These are phyloP conservation scores for Pichia sp. DNA, from an alignment of 1,139 yeast species.

Conservation along the genomic window DNA sequence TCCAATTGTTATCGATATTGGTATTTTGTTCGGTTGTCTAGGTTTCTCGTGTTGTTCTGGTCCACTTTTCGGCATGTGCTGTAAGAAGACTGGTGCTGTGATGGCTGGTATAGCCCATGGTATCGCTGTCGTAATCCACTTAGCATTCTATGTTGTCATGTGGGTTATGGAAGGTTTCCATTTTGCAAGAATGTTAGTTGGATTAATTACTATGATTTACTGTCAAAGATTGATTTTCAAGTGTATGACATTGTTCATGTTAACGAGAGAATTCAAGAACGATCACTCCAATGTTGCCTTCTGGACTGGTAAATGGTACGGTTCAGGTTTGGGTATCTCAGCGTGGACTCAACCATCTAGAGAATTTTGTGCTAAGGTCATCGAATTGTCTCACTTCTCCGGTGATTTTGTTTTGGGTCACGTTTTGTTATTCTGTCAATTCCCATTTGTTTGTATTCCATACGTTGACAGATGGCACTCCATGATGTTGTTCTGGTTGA, in stretches of 20 bases:
- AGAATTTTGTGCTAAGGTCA: constrained; percentile 90
- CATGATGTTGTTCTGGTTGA: constrained; percentile 97
- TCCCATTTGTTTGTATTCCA: constrained; percentile 84
- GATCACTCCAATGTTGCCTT: constrained; percentile 96
- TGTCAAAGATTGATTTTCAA: constrained; percentile 87
- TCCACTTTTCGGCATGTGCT: constrained; percentile 89
- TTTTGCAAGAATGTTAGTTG: constrained; percentile 82
- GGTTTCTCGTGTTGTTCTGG: constrained; percentile 96
- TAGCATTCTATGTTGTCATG: constrained; percentile 86
- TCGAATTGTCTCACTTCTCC: constrained; percentile 93
- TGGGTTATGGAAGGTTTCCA: constrained; percentile 96
- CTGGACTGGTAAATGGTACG: constrained; percentile 99
- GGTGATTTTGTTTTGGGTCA: constrained; percentile 96
- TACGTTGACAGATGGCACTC: constrained; percentile 97
- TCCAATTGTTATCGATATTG: constrained; percentile 88
- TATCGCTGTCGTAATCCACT: constrained; percentile 79
- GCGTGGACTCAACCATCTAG: constrained; percentile 96
- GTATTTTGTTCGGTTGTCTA: constrained; percentile 69
- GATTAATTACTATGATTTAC: constrained; percentile 79
- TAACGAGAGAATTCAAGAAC: constrained; percentile 96
- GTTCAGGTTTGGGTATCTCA: constrained; percentile 90
- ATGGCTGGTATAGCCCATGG: constrained; percentile 98
- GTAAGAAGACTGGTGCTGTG: constrained; percentile 96
- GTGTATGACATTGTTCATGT: constrained; percentile 68
- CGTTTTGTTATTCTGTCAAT: constrained; percentile 77